Percentiles rank a stretch among this genome's conserved stretches.
phyloP scores from a whole-genome alignment of 768 basidiomycete species.

The Glaciozyma antarctica region DNA sequence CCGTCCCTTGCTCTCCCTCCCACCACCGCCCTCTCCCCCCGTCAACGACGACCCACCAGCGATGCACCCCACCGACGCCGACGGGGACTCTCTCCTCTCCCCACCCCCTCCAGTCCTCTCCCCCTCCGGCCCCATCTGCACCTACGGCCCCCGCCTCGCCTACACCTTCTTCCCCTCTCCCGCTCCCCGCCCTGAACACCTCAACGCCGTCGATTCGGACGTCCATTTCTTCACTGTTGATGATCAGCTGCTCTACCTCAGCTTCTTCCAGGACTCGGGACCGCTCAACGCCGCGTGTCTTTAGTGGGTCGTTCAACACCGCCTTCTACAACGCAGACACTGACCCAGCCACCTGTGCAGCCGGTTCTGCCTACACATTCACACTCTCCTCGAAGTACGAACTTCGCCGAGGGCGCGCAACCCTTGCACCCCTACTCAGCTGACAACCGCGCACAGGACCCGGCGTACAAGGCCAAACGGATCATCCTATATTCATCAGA shows the following conservation, averaged over 20 bases:
- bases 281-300: conserved; percentile 43
- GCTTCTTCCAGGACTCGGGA: conserved; percentile 92
- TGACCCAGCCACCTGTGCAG: neutral
- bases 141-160: conserved; percentile 29
- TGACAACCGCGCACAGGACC: conserved; percentile 4
- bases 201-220: conserved; percentile 7
- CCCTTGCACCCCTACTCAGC: neutral
- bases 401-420: no score
- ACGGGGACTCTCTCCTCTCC: neutral
- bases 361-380: conserved; percentile 72
- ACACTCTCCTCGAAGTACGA: conserved; percentile 71
- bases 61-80: neutral
- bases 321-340: neutral
- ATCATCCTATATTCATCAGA: conserved; percentile 80
- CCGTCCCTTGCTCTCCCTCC: no score
- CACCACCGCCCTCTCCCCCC: no score
- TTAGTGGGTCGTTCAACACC: conserved; percentile 18
- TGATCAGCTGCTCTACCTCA: conserved; percentile 80
- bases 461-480: conserved; percentile 39
- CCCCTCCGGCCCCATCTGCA: conserved; percentile 29
- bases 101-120: neutral
- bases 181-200: conserved; percentile 12
- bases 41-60: no score
- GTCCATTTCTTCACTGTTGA: conserved; percentile 91
- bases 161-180: conserved; percentile 25